These are phyloP conservation scores for Globisporangium nunn DNA, from an alignment of 352 stramenopile genomes.

Conservation along the genomic window DNA sequence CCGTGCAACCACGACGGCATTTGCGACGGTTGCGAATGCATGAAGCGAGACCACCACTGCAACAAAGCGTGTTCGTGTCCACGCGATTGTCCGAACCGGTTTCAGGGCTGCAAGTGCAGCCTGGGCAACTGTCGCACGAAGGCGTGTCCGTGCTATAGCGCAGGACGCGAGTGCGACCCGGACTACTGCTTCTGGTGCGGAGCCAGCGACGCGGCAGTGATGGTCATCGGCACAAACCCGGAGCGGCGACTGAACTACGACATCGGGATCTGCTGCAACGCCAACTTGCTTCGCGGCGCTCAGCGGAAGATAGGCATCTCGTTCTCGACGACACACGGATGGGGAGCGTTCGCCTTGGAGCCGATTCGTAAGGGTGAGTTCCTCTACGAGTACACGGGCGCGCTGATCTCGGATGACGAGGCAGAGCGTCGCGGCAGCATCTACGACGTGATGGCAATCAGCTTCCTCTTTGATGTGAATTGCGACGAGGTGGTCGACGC, in stretches of 20 bases:
- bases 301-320: slow-evolving; percentile 60
- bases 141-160: slow-evolving; percentile 44
- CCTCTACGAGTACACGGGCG: slow-evolving; percentile 66
- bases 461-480: slow-evolving; percentile 92
- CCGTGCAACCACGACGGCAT: slow-evolving; percentile 53
- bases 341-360: slow-evolving; percentile 61
- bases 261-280: slow-evolving; percentile 50
- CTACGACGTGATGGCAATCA: slow-evolving; percentile 68
- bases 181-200: slow-evolving; percentile 71
- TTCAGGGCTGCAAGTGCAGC: slow-evolving; percentile 58
- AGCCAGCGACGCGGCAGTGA: slow-evolving; percentile 49
- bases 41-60: slow-evolving; percentile 44
- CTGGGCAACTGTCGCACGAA: slow-evolving; percentile 47
- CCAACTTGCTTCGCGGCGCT: slow-evolving; percentile 46
- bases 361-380: slow-evolving; percentile 64
- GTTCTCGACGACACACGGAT: slow-evolving; percentile 63
- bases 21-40: slow-evolving; percentile 54
- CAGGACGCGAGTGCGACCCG: slow-evolving; percentile 57
- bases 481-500: slow-evolving; percentile 90
- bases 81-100: slow-evolving; percentile 54
- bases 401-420: slow-evolving; percentile 68
- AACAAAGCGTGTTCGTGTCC: slow-evolving; percentile 55
- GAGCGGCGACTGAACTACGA: slow-evolving; percentile 19
- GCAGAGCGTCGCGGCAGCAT: slow-evolving; percentile 73
- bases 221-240: slow-evolving; percentile 26